Base-by-base conservation (phyloP, 352 stramenopile species). In the Globisporangium nunn region DNA sequence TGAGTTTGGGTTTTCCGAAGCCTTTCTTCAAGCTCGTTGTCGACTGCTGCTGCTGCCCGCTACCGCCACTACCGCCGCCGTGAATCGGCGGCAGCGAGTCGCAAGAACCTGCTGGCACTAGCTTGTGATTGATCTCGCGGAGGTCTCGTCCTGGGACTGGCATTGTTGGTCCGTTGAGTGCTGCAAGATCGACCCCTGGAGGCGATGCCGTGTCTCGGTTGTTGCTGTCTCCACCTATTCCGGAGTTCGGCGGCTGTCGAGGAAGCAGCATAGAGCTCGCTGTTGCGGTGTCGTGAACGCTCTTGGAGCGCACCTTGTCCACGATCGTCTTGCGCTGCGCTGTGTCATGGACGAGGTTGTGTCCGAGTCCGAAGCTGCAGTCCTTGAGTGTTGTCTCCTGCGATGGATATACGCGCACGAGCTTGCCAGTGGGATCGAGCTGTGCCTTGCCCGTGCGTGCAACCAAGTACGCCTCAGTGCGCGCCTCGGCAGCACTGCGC, bases 331-430 rank as follows among this genome's bases (percentile, higher is more conserved):
- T 49, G 1, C 76, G 68, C 30, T 87, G 76, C 8, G 69, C 64
- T 1, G 58, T 7, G 1, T 51, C 71, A 28, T 81, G 66, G 1
- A 87, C 68, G 2, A 76, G 61, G 28, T 79, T 84, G 15, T 58
- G 69, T 2, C 84, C 84, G 0, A 89, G 56, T 0, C 85, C 85
- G 57, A 95, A 93, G 39, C 68, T 87, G 33, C 74, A 39, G 59
- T 92, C 83, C 37, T 80, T 79, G 12, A 93, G 71, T 3, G 66
- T 75, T 0, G 84, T 93, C 44, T 90, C 80, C 55, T 91, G 81
- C 2, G 78, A 89, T 7, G 81, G 78, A 54, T 84, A 87, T 0
- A 87, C 64, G 0, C 78, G 78, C 8, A 87, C 77, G 2, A 66
- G 52, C 52, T 86, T 87, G 6, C 78, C 74, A 0, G 75, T 87